phyloP scores from a whole-genome alignment of 2,329 filamentous ascomycete species.

The Neurospora sp. region DNA sequence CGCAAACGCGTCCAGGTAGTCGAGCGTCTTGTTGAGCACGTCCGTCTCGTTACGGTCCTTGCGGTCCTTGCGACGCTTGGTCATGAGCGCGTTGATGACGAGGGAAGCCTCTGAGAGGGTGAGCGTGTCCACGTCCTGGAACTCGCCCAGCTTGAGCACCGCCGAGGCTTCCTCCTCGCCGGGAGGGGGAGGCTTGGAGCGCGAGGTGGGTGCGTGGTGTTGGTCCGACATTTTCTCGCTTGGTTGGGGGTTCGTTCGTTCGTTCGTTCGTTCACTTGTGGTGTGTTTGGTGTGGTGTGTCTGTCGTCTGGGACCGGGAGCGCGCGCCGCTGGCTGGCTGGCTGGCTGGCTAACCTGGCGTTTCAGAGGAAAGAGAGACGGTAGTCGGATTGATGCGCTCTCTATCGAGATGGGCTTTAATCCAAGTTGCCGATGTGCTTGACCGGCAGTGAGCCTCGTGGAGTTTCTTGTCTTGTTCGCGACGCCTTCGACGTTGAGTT shows the following conservation, averaged over 20 bases:
- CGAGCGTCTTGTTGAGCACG: constrained; percentile 80
- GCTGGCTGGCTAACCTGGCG: not conserved
- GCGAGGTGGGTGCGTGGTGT: constrained; percentile 41
- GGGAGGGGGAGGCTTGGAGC: constrained; percentile 56
- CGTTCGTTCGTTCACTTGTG: not conserved
- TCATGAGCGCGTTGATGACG: constrained; percentile 80
- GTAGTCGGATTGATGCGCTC: not conserved
- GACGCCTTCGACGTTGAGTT: not conserved
- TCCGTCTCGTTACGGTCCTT: constrained; percentile 79
- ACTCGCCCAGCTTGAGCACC: constrained; percentile 81
- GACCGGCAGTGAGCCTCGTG: not conserved
- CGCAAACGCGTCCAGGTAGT: constrained; percentile 89
- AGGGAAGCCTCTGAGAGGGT: constrained; percentile 87
- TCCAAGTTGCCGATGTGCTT: not conserved
- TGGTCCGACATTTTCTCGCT: constrained; percentile 16
- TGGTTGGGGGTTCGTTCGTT: not conserved
- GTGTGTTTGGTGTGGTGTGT: not conserved
- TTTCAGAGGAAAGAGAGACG: not conserved
- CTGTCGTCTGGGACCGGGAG: not conserved
- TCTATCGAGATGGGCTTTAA: not conserved
- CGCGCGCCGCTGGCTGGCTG: not conserved
- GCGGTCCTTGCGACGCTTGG: constrained; percentile 67
- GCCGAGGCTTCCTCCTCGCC: constrained; percentile 82
- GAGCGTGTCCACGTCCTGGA: constrained; percentile 81
- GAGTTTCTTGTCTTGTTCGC: not conserved